Base-by-base conservation (phyloP, 2,329 filamentous ascomycete genomes). In the Fusarium anthophilum region DNA sequence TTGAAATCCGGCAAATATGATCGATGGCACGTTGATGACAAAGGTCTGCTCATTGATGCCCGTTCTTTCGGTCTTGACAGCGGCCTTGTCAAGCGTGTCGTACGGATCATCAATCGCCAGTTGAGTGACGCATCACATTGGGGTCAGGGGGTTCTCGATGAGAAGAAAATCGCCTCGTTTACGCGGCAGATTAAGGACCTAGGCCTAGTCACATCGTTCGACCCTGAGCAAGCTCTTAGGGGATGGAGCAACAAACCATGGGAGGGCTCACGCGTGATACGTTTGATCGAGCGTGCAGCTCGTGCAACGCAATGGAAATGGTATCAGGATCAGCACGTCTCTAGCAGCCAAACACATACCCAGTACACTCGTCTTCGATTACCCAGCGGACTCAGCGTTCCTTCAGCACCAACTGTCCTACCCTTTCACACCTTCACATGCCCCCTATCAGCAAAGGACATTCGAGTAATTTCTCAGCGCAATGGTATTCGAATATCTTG, bases 341-440 rank as follows among this genome's bases (percentile, higher is more conserved):
- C 86, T 63, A 87, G 87, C 72, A 86, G 87, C 73, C 86, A 90
- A 63, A 88, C 88, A 8, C 76, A 55, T 11, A 59, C 84, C 12
- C 87, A 87, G 17, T 98, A 98, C 81, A 84, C 85, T 39, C 87
- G 96, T 58, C 93, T 94, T 17, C 91, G 90, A 68, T 85, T 97
- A 17, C 96, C 96, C 8, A 82, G 87, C 7, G 88, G 88, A 47
- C 86, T 99, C 38, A 89, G 93, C 2, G 89, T 97, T 15, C 96
- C 96, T 8, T 91, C 93, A 37, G 96, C 96, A 11, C 96, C 96
- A 6, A 99, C 96, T 0, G 95, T 99, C 3, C 87, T 99, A 2
- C 96, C 96, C 1, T 99, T 99, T 79, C 96, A 99, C 81, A 98
- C 96, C 1, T 99, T 99, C 79, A 99, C 96, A 4, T 98, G 94